A percentile compares a stretch with the other conserved stretches of the same genome.
These are phyloP conservation scores for Sorghum bicolor DNA, from an alignment of 176 grass and related monocot species.

Conservation along the genomic window Sorghum_bicolor_NCBIv3 NC_012874.2:71738501-71739000, in stretches of 20 bases:
- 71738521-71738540: too few relatives aligned
- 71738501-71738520: too few relatives aligned
- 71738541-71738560: too few relatives aligned
- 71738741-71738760: too few relatives aligned
- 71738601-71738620: too few relatives aligned
- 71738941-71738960: slow-evolving; percentile 87
- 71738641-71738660: neutral
- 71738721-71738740: neutral
- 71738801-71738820: too few relatives aligned
- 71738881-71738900: slow-evolving; percentile 80
- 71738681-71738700: neutral
- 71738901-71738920: slow-evolving; percentile 76
- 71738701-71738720: neutral
- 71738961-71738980: slow-evolving; percentile 88
- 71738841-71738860: neutral
- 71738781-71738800: too few relatives aligned
- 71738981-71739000: slow-evolving; percentile 64
- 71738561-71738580: too few relatives aligned
- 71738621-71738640: too few relatives aligned
- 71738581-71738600: too few relatives aligned
- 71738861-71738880: slow-evolving; percentile 61
- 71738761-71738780: too few relatives aligned
- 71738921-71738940: slow-evolving; percentile 73
- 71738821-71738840: too few relatives aligned
- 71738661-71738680: neutral